Evolutionary conservation across 2,329 filamentous ascomycete species (phyloP).

Genomic region (Fusarium chlamydosporum): DNA sequence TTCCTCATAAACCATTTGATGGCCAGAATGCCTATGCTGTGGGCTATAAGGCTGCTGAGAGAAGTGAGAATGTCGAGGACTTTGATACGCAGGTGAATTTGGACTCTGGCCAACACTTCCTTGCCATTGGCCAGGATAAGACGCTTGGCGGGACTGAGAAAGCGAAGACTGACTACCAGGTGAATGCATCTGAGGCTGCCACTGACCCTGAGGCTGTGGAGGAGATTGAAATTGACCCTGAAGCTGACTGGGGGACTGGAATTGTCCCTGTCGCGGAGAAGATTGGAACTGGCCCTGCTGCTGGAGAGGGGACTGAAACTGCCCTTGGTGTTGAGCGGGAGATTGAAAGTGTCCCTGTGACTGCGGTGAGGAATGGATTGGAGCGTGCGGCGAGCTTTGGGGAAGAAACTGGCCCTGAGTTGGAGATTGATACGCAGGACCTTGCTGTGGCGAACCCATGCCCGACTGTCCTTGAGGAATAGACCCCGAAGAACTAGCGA

Average conservation of each 20-base stretch:
- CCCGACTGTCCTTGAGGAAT: constrained; percentile 16
- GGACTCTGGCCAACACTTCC: constrained; percentile 51
- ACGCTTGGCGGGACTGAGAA: constrained; percentile 58
- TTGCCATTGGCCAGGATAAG: constrained; percentile 57
- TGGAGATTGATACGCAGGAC: constrained; percentile 26
- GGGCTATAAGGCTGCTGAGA: constrained; percentile 26
- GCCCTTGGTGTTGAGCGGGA: constrained; percentile 20
- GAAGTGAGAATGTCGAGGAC: constrained; percentile 27
- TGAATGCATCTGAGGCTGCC: constrained; percentile 32
- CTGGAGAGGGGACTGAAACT: constrained; percentile 23
- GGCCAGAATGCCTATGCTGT: constrained; percentile 19
- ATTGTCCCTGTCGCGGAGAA: constrained; percentile 13
- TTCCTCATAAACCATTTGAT: constrained; percentile 19
- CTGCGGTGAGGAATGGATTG: constrained; percentile 6
- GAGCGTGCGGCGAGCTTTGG: constrained; percentile 9
- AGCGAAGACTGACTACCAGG: constrained; percentile 55
- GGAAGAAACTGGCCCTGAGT: constrained; percentile 13
- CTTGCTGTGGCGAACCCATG: constrained; percentile 27
- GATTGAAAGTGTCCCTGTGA: constrained; percentile 23
- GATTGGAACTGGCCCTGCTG: constrained; percentile 18
- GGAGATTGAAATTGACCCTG: constrained; percentile 26
- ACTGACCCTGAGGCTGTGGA: constrained; percentile 26
- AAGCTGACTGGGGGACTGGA: constrained; percentile 13
- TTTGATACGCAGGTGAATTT: constrained; percentile 37
- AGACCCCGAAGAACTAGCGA: constrained; percentile 22